Percentiles rank a stretch among this genome's conserved stretches.
Evolutionary conservation across 495 filamentous ascomycete species (phyloP).

Genomic region (Peziza echinospora): DNA sequence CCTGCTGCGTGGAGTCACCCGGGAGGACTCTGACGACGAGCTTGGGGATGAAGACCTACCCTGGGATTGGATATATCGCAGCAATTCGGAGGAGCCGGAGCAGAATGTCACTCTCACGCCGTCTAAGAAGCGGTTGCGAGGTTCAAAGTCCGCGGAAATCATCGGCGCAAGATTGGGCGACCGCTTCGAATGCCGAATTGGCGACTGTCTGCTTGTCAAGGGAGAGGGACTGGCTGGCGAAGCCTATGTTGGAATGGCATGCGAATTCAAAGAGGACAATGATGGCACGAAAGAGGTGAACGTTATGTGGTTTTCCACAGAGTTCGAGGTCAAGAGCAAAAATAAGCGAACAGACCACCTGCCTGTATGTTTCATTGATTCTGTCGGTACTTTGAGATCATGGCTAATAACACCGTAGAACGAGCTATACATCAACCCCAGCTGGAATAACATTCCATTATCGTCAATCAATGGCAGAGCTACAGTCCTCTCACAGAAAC

Average conservation of each 20-base stretch:
- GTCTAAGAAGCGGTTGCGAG: constrained; percentile 13
- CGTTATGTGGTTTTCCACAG: constrained; percentile 68
- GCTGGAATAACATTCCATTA: constrained; percentile 69
- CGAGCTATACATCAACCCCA: constrained; percentile 75
- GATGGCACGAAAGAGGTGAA: constrained; percentile 33
- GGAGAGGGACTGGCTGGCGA: constrained; percentile 54
- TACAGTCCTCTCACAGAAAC: constrained; percentile 45
- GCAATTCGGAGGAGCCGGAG: constrained; percentile 16
- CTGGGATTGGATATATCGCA: constrained; percentile 80
- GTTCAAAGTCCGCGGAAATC: constrained; percentile 25
- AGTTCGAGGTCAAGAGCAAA: constrained; percentile 64
- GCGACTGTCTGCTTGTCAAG: constrained; percentile 69
- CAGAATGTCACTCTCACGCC: constrained; percentile 22
- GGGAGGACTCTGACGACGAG: constrained; percentile 86
- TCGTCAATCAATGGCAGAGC: constrained; percentile 79
- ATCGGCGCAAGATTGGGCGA: constrained; percentile 66
- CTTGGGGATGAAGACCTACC: constrained; percentile 62
- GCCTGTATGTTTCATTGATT: constrained; percentile 26
- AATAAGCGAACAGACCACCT: constrained; percentile 69
- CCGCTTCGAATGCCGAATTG: constrained; percentile 51
- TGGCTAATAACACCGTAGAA: constrained; percentile 30
- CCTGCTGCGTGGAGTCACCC: constrained; percentile 42
- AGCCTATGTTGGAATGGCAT: constrained; percentile 77
- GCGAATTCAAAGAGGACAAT: constrained; percentile 49
- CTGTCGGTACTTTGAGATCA: background rate